Percentiles rank a stretch among this genome's conserved stretches.
phyloP scores from a whole-genome alignment of 2,329 filamentous ascomycete genomes.

The Monascus ruber region DNA sequence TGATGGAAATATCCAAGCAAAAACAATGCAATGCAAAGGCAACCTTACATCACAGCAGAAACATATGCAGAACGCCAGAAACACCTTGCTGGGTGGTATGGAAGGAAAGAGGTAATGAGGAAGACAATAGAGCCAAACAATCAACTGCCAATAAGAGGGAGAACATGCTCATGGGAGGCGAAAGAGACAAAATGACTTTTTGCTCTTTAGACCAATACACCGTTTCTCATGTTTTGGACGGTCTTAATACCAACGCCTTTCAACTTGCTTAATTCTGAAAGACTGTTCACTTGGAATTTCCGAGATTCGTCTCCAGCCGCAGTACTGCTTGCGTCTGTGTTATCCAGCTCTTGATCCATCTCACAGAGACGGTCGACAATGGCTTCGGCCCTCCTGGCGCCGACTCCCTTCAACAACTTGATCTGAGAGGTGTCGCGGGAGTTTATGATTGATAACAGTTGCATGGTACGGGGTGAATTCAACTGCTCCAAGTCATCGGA shows the following conservation, averaged over 20 bases:
- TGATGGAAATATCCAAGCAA: too few species aligned
- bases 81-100: too few species aligned
- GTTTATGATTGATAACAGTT: conserved; percentile 36
- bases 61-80: too few species aligned
- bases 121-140: too few species aligned
- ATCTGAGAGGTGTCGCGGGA: conserved; percentile 35
- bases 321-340: neutral
- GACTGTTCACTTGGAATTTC: conserved; percentile 24
- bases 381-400: conserved; percentile 36
- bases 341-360: conserved; percentile 19
- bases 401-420: conserved; percentile 36
- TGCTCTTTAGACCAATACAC: conserved; percentile 21
- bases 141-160: too few species aligned
- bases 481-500: conserved; percentile 8
- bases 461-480: conserved; percentile 31
- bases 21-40: too few species aligned
- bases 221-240: conserved; percentile 37
- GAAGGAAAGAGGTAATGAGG: too few species aligned
- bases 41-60: too few species aligned
- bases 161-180: too few species aligned
- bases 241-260: conserved; percentile 35
- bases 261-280: conserved; percentile 31
- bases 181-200: too few species aligned
- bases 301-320: conserved; percentile 6
- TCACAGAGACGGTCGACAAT: conserved; percentile 38